Base-by-base conservation (phyloP, 2,329 filamentous ascomycete genomes). In the Cryphonectria parasitica region DNA sequence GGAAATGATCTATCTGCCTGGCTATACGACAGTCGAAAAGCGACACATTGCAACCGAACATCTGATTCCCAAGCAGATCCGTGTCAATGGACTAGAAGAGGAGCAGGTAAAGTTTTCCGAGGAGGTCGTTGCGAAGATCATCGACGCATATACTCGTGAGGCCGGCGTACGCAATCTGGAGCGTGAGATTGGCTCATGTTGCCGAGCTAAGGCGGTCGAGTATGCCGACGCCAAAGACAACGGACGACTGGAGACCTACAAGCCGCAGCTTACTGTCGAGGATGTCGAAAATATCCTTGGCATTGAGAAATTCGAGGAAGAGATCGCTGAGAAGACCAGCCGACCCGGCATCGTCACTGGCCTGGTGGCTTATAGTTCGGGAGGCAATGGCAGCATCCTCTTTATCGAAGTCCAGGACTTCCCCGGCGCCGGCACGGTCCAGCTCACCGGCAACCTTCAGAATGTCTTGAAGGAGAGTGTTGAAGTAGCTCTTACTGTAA, bases 381-480 rank as follows among this genome's bases (percentile, higher is more conserved):
- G 96, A 65, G 94, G 94, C 64, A 95, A 98, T 79, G 96, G 96
- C 73, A 95, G 92, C 78, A 99, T 99, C 77, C 87, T 99, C 69
- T 99, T 99, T 85, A 99, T 99, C 76, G 96, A 99, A 82, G 94
- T 98, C 61, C 94, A 95, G 15, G 95, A 97, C 78, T 98, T 98
- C 94, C 96, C 96, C 0, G 96, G 96, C 60, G 91, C 89, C 69
- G 96, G 96, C 45, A 91, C 92, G 67, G 94, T 99, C 49, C 96
- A 98, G 82, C 89, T 99, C 36, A 99, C 96, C 0, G 96, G 96
- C 73, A 98, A 97, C 80, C 89, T 99, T 8, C 96, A 96, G 74
- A 95, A 98, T 76, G 96, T 99, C 41, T 89, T 99, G 71, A 98
- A 98, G 82, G 96, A 99, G 82, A 95, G 91, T 73, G 96, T 98